Evolutionary conservation across 2,329 filamentous ascomycete species (phyloP), one percentile per base, ranked within the genome.

Genomic region (Diaporthe ampelina): DNA sequence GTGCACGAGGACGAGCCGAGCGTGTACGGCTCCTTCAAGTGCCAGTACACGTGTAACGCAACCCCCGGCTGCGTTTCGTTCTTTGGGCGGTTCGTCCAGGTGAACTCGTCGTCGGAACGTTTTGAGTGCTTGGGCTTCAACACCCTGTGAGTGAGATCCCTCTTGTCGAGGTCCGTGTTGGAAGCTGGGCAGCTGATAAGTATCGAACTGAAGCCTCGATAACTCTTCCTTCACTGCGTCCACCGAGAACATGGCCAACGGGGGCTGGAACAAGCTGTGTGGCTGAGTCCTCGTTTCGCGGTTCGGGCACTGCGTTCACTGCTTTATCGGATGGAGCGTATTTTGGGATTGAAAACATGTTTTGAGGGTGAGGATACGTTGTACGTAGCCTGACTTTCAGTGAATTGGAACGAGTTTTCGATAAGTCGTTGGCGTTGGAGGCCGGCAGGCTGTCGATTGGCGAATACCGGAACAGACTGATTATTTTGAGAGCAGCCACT

Each of bases 41-140:
- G 80, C 74, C 79, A 81, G 77, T 81, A 76, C 45, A 75, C 74
- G 15, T 81, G 80, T 75, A 81, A 81, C 35, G 77, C 73, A 1
- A 77, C 75, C 6, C 72, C 50, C 15, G 73, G 73, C 7, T 81
- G 80, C 65, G 75, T 73, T 19, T 76, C 78, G 4, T 81, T 77
- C 75, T 80, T 81, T 75, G 77, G 77, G 21, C 79, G 76, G 72
- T 80, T 78, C 61, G 77, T 75, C 43, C 13, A 75, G 40, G 75
- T 76, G 32, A 56, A 73, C 43, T 73, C 73, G 8, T 40, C 69
- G 15, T 50, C 50, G 29, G 75, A 73, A 68, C 72, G 10, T 15
- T 76, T 69, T 54, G 75, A 77, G 70, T 77, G 76, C 10, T 19
- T 77, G n/a, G 69, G 65, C 70, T 77, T 77, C 48, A 54, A 68